Conservation (phyloP, 768 basidiomycete genomes). For the Rhizopogon rudus region DNA sequence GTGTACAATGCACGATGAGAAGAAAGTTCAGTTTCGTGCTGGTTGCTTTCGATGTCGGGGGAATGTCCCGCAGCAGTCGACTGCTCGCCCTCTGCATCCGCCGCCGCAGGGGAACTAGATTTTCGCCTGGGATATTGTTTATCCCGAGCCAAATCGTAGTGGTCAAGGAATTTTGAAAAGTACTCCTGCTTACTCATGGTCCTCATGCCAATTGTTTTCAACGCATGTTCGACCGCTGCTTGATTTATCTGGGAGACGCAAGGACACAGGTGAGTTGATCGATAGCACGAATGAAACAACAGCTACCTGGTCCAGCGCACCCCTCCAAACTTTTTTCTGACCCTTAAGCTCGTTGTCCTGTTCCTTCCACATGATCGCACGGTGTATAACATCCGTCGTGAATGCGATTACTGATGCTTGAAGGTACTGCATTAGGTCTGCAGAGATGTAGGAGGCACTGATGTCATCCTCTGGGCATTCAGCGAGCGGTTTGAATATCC, state of each 20-base stretch:
- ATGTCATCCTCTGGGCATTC: slow-evolving; percentile 14
- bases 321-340: slow-evolving; percentile 56
- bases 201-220: slow-evolving; percentile 41
- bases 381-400: slow-evolving; percentile 44
- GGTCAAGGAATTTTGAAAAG: slow-evolving; percentile 31
- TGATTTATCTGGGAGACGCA: slow-evolving; percentile 34
- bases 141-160: slow-evolving; percentile 7
- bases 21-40: slow-evolving; percentile 8
- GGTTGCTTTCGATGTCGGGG: not conserved
- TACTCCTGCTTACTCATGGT: slow-evolving; percentile 34
- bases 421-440: slow-evolving; percentile 42
- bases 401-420: slow-evolving; percentile 45
- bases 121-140: slow-evolving; percentile 3
- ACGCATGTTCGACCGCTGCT: slow-evolving; percentile 42
- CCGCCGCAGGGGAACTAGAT: slow-evolving; percentile 1
- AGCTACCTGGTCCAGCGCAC: slow-evolving; percentile 9
- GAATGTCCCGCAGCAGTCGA: slow-evolving; percentile 1
- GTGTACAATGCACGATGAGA: slow-evolving; percentile 28
- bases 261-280: not conserved
- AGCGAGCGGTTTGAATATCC: slow-evolving; percentile 24
- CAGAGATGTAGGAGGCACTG: slow-evolving; percentile 19
- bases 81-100: slow-evolving; percentile 13
- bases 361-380: slow-evolving; percentile 50
- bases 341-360: slow-evolving; percentile 55
- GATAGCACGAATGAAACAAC: not conserved